Evolutionary conservation across 2,329 filamentous ascomycete genomes (phyloP).

Genomic region (Phoma sp.): DNA sequence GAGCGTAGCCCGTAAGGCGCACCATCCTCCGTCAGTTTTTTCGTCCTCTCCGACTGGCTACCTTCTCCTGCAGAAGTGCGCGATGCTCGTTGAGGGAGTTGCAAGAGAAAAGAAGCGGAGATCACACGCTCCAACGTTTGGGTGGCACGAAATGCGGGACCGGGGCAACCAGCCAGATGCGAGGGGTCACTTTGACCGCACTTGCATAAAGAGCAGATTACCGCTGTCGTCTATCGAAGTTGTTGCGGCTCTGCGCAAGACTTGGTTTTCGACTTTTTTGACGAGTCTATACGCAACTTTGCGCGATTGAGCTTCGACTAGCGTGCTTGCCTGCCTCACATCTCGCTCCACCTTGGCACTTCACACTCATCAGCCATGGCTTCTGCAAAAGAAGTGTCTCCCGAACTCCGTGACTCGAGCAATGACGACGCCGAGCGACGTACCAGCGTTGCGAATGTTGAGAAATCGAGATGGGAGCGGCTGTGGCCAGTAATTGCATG

Average conservation of each 20-base stretch:
- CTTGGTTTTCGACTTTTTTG: not conserved
- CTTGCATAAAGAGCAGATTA: slow-evolving; percentile 8
- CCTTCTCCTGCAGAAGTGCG: not conserved
- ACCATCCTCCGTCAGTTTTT: not conserved
- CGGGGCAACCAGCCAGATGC: slow-evolving; percentile 7
- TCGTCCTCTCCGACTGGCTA: not conserved
- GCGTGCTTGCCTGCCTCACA: not conserved
- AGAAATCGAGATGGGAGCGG: slow-evolving; percentile 51
- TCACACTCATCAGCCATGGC: not conserved
- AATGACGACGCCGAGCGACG: slow-evolving; percentile 9
- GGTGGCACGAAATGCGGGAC: slow-evolving; percentile 16
- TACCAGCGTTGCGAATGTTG: slow-evolving; percentile 25
- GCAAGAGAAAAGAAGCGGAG: slow-evolving; percentile 11
- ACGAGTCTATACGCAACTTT: not conserved
- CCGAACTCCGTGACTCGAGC: slow-evolving; percentile 9
- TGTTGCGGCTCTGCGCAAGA: slow-evolving; percentile 4
- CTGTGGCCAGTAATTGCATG: slow-evolving; percentile 82
- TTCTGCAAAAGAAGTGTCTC: slow-evolving; percentile 12
- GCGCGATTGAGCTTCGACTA: not conserved
- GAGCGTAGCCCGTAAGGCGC: not conserved
- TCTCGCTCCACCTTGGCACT: not conserved
- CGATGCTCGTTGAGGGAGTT: slow-evolving; percentile 9
- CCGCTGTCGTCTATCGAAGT: not conserved
- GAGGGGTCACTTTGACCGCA: not conserved
- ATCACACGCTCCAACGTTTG: slow-evolving; percentile 9